A percentile compares a stretch with the other conserved stretches of the same genome.
These are phyloP conservation scores for Diplocarpon rosae DNA, from an alignment of 2,329 filamentous ascomycete genomes.

Conservation along the genomic window DNA sequence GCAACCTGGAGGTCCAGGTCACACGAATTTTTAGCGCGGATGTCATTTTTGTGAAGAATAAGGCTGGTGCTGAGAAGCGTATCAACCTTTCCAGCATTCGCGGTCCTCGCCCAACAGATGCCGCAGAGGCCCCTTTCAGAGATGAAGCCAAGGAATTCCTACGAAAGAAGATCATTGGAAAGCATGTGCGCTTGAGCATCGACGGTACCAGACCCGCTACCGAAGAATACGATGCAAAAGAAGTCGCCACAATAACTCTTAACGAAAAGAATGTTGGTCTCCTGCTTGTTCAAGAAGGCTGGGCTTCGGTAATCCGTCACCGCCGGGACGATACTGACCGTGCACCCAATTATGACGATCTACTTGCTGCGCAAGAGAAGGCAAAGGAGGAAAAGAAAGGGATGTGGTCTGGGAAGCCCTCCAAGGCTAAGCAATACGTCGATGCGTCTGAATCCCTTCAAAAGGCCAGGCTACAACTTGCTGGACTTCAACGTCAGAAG, in stretches of 20 bases:
- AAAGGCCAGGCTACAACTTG: slow-evolving; percentile 90
- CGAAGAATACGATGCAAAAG: slow-evolving; percentile 86
- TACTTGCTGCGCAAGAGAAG: slow-evolving; percentile 66
- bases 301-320: slow-evolving; percentile 88
- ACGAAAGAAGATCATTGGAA: slow-evolving; percentile 87
- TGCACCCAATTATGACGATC: slow-evolving; percentile 85
- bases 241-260: slow-evolving; percentile 78
- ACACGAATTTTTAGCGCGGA: slow-evolving; percentile 81
- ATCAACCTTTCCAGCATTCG: slow-evolving; percentile 88
- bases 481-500: slow-evolving; percentile 79
- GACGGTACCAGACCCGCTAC: slow-evolving; percentile 84
- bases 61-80: slow-evolving; percentile 75
- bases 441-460: slow-evolving; percentile 89
- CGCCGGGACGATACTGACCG: slow-evolving; percentile 90
- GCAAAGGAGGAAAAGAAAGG: slow-evolving; percentile 86
- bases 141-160: slow-evolving; percentile 95
- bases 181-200: slow-evolving; percentile 80
- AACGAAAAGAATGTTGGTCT: slow-evolving; percentile 83
- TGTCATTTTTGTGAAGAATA: slow-evolving; percentile 76
- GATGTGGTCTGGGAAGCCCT: slow-evolving; percentile 86
- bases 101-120: slow-evolving; percentile 80
- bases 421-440: slow-evolving; percentile 69
- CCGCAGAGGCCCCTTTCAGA: slow-evolving; percentile 76
- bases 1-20: slow-evolving; percentile 70
- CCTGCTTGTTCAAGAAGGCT: slow-evolving; percentile 79